Percentiles rank a stretch among this genome's conserved stretches.
These are phyloP conservation scores for Quercus agrifolia DNA, from an alignment of 306 rosid species.

Conservation along the genomic window DNA sequence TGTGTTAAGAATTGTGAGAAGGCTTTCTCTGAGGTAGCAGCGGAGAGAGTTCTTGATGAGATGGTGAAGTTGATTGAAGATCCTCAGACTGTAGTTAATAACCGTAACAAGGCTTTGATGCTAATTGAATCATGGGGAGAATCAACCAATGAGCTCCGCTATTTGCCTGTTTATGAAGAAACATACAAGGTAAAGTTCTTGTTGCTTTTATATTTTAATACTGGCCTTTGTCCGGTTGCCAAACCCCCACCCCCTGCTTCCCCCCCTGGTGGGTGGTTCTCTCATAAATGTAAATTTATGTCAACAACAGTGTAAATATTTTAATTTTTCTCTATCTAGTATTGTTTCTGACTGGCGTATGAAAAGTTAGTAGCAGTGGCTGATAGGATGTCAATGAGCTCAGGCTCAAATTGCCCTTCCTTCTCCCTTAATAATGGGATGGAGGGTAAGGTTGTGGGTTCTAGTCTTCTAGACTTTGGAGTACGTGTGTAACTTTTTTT, in stretches of 20 bases:
- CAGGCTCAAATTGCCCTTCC: too few relatives aligned
- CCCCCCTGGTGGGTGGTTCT: too few relatives aligned
- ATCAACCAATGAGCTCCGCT: slow-evolving; percentile 87
- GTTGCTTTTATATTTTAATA: neutral
- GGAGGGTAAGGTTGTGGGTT: too few relatives aligned
- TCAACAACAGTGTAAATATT: neutral
- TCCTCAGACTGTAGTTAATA: slow-evolving; percentile 91
- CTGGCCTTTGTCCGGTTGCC: neutral
- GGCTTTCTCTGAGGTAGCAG: slow-evolving; percentile 96
- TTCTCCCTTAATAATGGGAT: too few relatives aligned
- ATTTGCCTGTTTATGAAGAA: slow-evolving; percentile 91
- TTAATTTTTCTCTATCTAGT: neutral
- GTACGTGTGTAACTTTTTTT: too few relatives aligned
- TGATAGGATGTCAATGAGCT: neutral
- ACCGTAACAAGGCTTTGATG: slow-evolving; percentile 78
- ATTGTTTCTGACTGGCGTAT: neutral
- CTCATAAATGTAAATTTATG: neutral
- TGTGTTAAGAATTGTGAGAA: slow-evolving; percentile 88
- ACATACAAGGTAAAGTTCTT: slow-evolving; percentile 71
- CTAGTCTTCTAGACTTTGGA: too few relatives aligned
- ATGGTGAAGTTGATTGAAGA: slow-evolving; percentile 87
- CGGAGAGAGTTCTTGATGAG: slow-evolving; percentile 94
- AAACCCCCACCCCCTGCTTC: too few relatives aligned
- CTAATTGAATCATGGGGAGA: slow-evolving; percentile 98
- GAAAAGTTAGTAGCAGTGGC: neutral